Percentiles rank a stretch among this genome's conserved stretches.
Evolutionary conservation across 768 basidiomycete genomes (phyloP).

Genomic region (Kwoniella shandongensis): DNA sequence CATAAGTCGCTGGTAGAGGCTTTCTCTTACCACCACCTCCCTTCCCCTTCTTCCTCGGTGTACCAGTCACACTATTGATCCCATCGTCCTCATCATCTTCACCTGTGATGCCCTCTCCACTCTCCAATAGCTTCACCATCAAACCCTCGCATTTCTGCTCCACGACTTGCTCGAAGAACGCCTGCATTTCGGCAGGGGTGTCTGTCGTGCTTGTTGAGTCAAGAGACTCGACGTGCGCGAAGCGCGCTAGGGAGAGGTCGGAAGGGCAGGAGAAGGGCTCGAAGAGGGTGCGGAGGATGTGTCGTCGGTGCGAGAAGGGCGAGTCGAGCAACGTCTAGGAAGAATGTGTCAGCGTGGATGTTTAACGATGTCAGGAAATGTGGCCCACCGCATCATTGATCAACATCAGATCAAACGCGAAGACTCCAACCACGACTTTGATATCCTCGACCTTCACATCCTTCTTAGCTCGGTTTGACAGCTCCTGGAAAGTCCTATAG

Average conservation of each 20-base stretch:
- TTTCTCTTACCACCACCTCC: constrained; percentile 60
- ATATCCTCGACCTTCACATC: constrained; percentile 74
- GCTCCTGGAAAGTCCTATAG: constrained; percentile 78
- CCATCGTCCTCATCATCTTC: constrained; percentile 52
- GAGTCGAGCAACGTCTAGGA: constrained; percentile 65
- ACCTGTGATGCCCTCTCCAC: constrained; percentile 43
- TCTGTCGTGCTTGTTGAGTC: constrained; percentile 61
- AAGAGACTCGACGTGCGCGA: constrained; percentile 69
- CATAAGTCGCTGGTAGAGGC: constrained; percentile 78
- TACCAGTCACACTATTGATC: constrained; percentile 32
- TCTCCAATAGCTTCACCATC: constrained; percentile 87
- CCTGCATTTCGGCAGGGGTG: constrained; percentile 62
- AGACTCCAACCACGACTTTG: constrained; percentile 76
- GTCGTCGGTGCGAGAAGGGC: constrained; percentile 70
- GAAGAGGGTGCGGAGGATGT: constrained; percentile 66
- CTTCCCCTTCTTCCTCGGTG: constrained; percentile 24
- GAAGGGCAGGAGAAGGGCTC: constrained; percentile 57
- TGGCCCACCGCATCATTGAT: constrained; percentile 70
- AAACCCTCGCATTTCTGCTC: constrained; percentile 83
- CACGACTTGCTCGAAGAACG: constrained; percentile 73
- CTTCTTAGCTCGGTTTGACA: constrained; percentile 80
- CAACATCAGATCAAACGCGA: constrained; percentile 85
- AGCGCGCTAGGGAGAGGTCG: constrained; percentile 61
- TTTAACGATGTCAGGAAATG: not conserved
- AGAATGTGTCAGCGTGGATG: not conserved